Evolutionary conservation across 805 yeast species (phyloP), one percentile per base, ranked within the genome.

Genomic region (Ogataea nitratoaversa): DNA sequence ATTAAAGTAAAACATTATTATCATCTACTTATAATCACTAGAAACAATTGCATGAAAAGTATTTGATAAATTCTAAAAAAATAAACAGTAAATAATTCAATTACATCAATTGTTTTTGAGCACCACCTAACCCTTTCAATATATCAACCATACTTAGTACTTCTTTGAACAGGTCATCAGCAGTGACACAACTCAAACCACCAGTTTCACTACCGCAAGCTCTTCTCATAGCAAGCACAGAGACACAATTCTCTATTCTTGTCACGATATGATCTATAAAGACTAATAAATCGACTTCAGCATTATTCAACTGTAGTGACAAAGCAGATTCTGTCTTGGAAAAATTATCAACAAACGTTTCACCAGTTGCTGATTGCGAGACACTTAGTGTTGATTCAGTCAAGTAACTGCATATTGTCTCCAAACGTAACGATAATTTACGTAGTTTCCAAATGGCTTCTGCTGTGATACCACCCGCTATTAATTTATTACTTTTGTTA

Each of bases 231-330:
- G 64, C 59, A 37, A 78, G 49, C 33, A 69, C 46, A 1, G 72
- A 66, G 13, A 76, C 75, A 43, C 76, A 68, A 38, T 77, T 72
- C 54, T 86, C 95, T 30, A 85, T 66, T 57, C 95, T 70, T 0
- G 89, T 76, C 12, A 83, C 74, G 20, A 82, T 62, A 48, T 79
- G 84, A 42, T 82, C 87, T 44, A 84, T 64, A 32, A 82, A 67
- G 4, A 72, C 66, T 30, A 79, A 59, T 30, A 80, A 55, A 31
- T 82, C 88, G 16, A 46, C 46, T 19, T 62, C 65, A n/a, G 49
- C 37, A 27, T 34, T 40, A 2, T 40, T 36, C 18, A 55, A 17
- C 28, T 47, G 53, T 3, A 24, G 18, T 19, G 33, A 34, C 38
- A 54, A 40, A 0, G 42, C 34, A 14, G 41, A 48, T 25, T 57